Percentiles rank a stretch among this genome's conserved stretches.
Evolutionary conservation across 2,329 filamentous ascomycete genomes (phyloP).

Genomic region (Daldinia sp.): DNA sequence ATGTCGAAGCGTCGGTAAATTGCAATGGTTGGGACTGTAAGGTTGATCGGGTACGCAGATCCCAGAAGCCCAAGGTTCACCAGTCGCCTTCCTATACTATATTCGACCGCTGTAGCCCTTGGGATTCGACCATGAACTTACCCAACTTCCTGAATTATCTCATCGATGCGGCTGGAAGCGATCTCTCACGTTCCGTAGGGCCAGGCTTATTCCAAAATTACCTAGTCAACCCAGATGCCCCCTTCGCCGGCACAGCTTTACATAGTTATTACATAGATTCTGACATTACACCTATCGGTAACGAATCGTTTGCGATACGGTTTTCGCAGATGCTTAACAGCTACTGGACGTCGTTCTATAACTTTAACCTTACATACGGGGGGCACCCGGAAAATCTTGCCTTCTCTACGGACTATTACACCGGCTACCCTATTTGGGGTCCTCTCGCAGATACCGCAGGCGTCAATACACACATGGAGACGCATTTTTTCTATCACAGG

Average conservation of each 20-base stretch:
- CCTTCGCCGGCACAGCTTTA: background rate
- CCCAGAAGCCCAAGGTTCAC: background rate
- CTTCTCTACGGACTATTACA: background rate
- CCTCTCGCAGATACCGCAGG: background rate
- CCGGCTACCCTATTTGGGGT: background rate
- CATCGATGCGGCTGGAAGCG: background rate
- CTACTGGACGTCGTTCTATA: slow-evolving; percentile 8
- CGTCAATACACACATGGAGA: background rate
- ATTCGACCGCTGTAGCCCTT: background rate
- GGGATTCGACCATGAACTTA: background rate
- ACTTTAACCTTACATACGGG: slow-evolving; percentile 6
- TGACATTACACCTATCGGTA: slow-evolving; percentile 1
- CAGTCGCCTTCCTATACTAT: background rate
- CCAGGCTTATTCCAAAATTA: slow-evolving; percentile 3
- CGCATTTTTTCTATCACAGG: background rate
- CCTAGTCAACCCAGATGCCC: background rate
- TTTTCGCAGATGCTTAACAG: slow-evolving; percentile 13
- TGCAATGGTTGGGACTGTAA: slow-evolving; percentile 8
- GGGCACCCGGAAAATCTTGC: background rate
- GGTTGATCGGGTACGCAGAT: slow-evolving; percentile 2
- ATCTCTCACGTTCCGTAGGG: background rate
- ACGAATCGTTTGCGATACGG: background rate
- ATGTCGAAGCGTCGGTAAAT: background rate
- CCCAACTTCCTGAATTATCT: background rate
- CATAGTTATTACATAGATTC: background rate